Evolutionary conservation across 1,284 basidiomycete genomes (phyloP).

Genomic region (Malassezia dermatis): DNA sequence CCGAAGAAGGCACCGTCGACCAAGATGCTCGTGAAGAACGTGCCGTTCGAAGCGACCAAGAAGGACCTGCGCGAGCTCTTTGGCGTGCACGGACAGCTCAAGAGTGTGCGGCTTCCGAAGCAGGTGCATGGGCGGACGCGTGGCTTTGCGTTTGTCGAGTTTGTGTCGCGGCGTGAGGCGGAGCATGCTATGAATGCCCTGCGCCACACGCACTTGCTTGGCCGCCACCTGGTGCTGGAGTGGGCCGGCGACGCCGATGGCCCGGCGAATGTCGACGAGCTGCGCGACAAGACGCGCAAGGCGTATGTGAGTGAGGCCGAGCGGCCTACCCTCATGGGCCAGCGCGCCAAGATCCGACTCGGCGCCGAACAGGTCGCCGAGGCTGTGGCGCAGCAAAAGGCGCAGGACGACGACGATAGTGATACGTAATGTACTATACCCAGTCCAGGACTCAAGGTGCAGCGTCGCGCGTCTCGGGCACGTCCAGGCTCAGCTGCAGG

Average conservation of each 20-base stretch:
- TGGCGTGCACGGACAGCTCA: conserved; percentile 69
- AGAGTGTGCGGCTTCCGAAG: conserved; percentile 53
- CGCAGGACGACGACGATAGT: conserved; percentile 6
- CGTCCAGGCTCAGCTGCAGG: conserved; percentile 3
- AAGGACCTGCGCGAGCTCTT: conserved; percentile 73
- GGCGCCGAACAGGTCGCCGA: conserved; percentile 13
- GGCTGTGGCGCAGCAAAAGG: neutral
- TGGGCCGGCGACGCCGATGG: conserved; percentile 70
- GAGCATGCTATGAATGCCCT: conserved; percentile 50
- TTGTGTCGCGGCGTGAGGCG: conserved; percentile 37
- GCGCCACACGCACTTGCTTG: conserved; percentile 86
- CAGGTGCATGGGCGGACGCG: conserved; percentile 59
- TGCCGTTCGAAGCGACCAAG: conserved; percentile 90
- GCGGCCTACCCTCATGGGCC: conserved; percentile 2
- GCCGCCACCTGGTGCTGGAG: conserved; percentile 81
- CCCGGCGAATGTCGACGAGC: conserved; percentile 22
- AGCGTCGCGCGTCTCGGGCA: neutral
- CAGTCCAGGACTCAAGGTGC: neutral
- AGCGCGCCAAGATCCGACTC: conserved; percentile 15
- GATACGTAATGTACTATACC: conserved; percentile 7
- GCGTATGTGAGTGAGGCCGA: conserved; percentile 14
- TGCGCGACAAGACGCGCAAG: conserved; percentile 25
- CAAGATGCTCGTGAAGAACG: conserved; percentile 79
- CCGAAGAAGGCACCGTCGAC: conserved; percentile 37
- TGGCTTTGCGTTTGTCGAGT: conserved; percentile 89